Evolutionary conservation across 257 asterid genomes (phyloP).

Genomic region (Fraxinus excelsior): DNA sequence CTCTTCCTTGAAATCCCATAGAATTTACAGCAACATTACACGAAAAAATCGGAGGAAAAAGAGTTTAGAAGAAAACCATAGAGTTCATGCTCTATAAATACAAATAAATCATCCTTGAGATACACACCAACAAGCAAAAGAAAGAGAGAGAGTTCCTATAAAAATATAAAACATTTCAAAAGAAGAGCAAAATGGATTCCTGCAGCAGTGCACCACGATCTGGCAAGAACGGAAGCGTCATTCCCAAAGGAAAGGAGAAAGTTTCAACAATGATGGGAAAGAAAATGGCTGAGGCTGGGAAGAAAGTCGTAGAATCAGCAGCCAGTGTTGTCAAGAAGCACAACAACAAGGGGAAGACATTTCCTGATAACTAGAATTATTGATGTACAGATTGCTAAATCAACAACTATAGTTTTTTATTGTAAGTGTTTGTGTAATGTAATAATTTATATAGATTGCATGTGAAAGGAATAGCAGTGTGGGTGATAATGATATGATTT

Average conservation of each 20-base stretch:
- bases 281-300: constrained; percentile 8
- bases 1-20: not conserved
- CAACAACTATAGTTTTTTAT: no score
- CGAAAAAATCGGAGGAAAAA: no score
- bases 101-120: not conserved
- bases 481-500: no score
- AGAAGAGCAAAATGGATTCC: constrained; percentile 2
- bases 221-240: constrained; percentile 9
- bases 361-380: no score
- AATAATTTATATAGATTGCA: no score
- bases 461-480: no score
- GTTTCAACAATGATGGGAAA: constrained; percentile 31
- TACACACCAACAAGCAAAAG: not conserved
- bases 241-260: constrained; percentile 19
- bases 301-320: constrained; percentile 15
- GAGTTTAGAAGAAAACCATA: no score
- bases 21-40: not conserved
- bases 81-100: no score
- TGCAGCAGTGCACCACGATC: not conserved
- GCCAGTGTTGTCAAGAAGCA: not conserved
- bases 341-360: no score
- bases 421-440: no score
- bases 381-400: no score
- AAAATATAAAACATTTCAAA: not conserved
- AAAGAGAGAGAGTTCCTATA: not conserved